These are phyloP conservation scores for Cercospora sesami DNA, from an alignment of 2,329 filamentous ascomycete species.

Conservation along the genomic window DNA sequence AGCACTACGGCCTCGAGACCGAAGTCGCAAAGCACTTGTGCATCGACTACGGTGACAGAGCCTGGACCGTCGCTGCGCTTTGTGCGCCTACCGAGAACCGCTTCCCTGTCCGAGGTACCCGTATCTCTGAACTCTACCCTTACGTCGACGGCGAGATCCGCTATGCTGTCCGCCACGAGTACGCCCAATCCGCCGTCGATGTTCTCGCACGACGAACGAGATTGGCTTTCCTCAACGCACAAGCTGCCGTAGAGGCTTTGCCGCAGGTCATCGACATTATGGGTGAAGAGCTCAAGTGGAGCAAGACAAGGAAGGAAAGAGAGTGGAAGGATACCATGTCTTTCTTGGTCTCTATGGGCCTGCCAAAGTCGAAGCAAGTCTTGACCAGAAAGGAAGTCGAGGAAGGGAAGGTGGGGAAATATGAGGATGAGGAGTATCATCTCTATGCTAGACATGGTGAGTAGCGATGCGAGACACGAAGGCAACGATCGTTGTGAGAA, in stretches of 20 bases:
- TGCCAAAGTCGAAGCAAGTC: conserved; percentile 57
- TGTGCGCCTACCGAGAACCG: conserved; percentile 73
- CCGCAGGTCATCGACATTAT: conserved; percentile 87
- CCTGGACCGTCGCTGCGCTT: conserved; percentile 84
- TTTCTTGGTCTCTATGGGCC: conserved; percentile 63
- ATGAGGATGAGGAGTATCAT: conserved; percentile 51
- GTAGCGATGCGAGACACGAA: conserved; percentile 16
- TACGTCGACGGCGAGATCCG: conserved; percentile 90
- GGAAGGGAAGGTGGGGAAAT: conserved; percentile 53
- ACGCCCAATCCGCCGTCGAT: conserved; percentile 86
- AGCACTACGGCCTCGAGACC: conserved; percentile 88
- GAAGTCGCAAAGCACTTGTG: conserved; percentile 88
- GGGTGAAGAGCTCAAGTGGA: conserved; percentile 80
- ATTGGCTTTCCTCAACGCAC: conserved; percentile 86
- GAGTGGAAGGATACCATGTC: conserved; percentile 74
- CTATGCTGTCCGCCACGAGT: conserved; percentile 85
- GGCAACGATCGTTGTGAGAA: too few species aligned
- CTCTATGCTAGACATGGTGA: conserved; percentile 54
- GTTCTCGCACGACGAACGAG: conserved; percentile 82
- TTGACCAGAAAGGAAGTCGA: conserved; percentile 61
- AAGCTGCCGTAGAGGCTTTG: conserved; percentile 82
- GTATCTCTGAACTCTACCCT: conserved; percentile 78
- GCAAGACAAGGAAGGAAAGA: conserved; percentile 65
- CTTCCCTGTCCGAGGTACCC: conserved; percentile 79
- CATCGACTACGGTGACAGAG: conserved; percentile 84